Evolutionary conservation across 768 basidiomycete species (phyloP), one percentile per base, ranked within the genome.

Genomic region (Auriculariales sp.): DNA sequence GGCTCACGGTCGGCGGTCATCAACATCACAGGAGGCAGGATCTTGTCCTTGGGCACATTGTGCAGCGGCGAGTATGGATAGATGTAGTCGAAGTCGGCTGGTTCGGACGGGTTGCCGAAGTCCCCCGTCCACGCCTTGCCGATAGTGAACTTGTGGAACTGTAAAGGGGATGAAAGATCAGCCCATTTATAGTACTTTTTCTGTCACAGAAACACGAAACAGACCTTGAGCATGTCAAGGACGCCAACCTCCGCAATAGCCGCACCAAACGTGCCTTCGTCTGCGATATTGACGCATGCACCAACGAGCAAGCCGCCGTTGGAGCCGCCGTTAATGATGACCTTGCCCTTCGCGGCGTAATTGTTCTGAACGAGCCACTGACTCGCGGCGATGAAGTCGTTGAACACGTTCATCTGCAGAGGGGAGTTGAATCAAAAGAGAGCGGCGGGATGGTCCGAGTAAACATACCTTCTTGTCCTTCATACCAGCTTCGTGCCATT

Each of bases 81-180:
- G 55, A 89, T 85, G 66, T 84, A 89, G 66, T 91, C 88, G 57
- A 91, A 91, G 55, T 86, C 85, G 11, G 78, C 68, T 3, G 86
- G 71, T 51, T 79, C 69, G 56, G 83, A 77, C 2, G 87, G 81
- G 58, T 83, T 66, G 15, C 87, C 87, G 51, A 81, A 90, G 62
- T 90, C 88, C 24, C 78, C 73, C 2, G 72, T 77, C 88, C 88
- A 91, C 4, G 81, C 79, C 53, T 73, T 72, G 45, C 82, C 81
- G 81, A 55, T 14, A 39, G 7, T 42, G 24, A 44, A n/a, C n/a
- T n/a, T n/a, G n/a, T n/a, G n/a, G n/a, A n/a, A 9, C 15, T 11
- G 32, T 11, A 25, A 28, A 46, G 19, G 47, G 48, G 31, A 17
- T 22, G 4, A 7, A 33, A 46, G 36, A 49, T 15, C 24, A 39